These are phyloP conservation scores for Lachnellula subtilissima DNA, from an alignment of 2,329 filamentous ascomycete genomes.

Conservation along the genomic window DNA sequence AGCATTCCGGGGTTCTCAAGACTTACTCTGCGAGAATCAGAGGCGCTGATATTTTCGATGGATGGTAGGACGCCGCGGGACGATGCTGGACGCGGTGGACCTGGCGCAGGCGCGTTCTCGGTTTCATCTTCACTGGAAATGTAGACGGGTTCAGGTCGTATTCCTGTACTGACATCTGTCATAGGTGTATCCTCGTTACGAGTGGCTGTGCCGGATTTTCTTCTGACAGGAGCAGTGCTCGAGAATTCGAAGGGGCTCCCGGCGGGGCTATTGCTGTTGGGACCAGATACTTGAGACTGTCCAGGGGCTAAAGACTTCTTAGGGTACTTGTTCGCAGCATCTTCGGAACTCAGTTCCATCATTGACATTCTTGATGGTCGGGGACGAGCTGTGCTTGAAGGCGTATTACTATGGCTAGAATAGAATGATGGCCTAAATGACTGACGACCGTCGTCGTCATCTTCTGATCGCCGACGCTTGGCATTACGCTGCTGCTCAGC, in stretches of 20 bases:
- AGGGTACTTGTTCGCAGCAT: conserved; percentile 10
- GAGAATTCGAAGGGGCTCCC: not conserved
- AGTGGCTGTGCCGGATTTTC: too few relatives aligned
- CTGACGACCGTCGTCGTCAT: not conserved
- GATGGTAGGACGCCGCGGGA: too few relatives aligned
- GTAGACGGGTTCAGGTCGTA: too few relatives aligned
- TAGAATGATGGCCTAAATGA: not conserved
- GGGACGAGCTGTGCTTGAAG: not conserved
- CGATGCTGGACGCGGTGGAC: too few relatives aligned
- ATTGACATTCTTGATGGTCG: not conserved
- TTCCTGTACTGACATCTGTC: not conserved
- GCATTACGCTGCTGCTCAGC: not conserved
- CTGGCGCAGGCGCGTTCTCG: too few relatives aligned
- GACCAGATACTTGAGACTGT: too few relatives aligned
- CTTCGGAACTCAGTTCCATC: conserved; percentile 5
- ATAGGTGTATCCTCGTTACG: not conserved
- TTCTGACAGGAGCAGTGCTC: not conserved
- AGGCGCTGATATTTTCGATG: too few relatives aligned
- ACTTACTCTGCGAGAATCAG: too few relatives aligned
- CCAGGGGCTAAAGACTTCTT: not conserved
- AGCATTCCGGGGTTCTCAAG: too few relatives aligned
- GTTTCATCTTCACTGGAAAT: too few relatives aligned
- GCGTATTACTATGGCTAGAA: not conserved
- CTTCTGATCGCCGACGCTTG: conserved; percentile 4
- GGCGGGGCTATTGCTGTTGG: not conserved